phyloP scores from a whole-genome alignment of 495 filamentous ascomycete species.

The Melanomma pulvis-pyrius region DNA sequence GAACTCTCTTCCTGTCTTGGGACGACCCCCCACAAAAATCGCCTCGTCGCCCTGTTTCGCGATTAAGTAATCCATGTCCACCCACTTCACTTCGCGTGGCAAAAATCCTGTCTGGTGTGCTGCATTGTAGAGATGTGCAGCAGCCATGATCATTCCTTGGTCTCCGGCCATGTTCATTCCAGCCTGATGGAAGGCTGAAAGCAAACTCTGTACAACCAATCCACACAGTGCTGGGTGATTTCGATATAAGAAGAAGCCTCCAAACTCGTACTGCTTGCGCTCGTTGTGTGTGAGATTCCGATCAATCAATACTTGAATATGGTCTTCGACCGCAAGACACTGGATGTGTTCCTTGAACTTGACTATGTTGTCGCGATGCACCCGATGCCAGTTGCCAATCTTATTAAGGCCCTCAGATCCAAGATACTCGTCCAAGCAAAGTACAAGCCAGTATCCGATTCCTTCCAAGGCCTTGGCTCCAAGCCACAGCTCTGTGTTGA shows the following conservation, averaged over 20 bases:
- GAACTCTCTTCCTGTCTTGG: neutral
- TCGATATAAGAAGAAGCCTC: neutral
- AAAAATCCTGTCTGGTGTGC: neutral
- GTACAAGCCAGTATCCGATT: neutral
- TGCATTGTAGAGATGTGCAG: constrained; percentile 5
- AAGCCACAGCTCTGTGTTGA: neutral
- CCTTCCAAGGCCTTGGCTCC: neutral
- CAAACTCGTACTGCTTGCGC: neutral
- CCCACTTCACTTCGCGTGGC: neutral
- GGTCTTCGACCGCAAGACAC: neutral
- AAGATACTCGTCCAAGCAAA: neutral
- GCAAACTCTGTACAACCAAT: neutral
- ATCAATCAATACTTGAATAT: neutral
- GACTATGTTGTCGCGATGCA: neutral
- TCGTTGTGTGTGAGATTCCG: no score
- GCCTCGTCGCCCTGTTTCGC: neutral
- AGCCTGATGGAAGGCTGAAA: neutral
- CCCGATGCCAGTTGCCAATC: neutral
- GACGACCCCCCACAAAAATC: neutral
- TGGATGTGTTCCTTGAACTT: neutral
- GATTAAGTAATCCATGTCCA: constrained; percentile 10
- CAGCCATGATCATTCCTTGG: neutral
- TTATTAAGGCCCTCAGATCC: neutral
- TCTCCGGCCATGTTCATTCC: neutral
- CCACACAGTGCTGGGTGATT: neutral